phyloP scores from a whole-genome alignment of 1,284 basidiomycete species.

The Rhodotorula sp. region DNA sequence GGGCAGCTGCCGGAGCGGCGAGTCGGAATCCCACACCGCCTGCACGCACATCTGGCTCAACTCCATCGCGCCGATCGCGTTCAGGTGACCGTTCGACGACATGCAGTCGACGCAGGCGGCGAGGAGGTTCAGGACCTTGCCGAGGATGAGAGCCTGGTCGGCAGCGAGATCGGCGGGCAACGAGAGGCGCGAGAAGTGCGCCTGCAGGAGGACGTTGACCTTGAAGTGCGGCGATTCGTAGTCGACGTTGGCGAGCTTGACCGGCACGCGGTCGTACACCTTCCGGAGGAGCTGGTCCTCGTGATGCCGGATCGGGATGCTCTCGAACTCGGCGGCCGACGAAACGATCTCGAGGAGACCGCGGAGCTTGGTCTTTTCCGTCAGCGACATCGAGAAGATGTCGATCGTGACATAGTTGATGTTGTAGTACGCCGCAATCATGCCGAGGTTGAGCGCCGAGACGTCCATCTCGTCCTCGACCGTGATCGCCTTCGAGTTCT shows the following conservation, averaged over 20 bases:
- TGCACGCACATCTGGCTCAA: slow-evolving; percentile 95
- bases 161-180: slow-evolving; percentile 89
- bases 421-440: slow-evolving; percentile 94
- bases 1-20: slow-evolving; percentile 89
- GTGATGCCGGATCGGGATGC: slow-evolving; percentile 81
- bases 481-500: slow-evolving; percentile 90
- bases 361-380: slow-evolving; percentile 96
- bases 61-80: slow-evolving; percentile 96
- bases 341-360: slow-evolving; percentile 94
- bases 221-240: slow-evolving; percentile 97
- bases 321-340: slow-evolving; percentile 94
- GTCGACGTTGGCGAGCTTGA: slow-evolving; percentile 81
- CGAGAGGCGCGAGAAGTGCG: slow-evolving; percentile 89
- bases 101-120: slow-evolving; percentile 92
- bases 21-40: slow-evolving; percentile 95
- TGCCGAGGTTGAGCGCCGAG: slow-evolving; percentile 84
- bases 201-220: slow-evolving; percentile 92
- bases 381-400: slow-evolving; percentile 92
- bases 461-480: slow-evolving; percentile 85
- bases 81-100: slow-evolving; percentile 93
- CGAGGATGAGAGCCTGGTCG: slow-evolving; percentile 81
- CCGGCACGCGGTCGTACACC: slow-evolving; percentile 89
- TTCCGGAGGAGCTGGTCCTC: slow-evolving; percentile 46
- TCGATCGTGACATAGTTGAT: slow-evolving; percentile 92
- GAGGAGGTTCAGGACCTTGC: slow-evolving; percentile 76